These are phyloP conservation scores for Sesbania bispinosa DNA, from an alignment of 306 rosid genomes.

Conservation along the genomic window DNA sequence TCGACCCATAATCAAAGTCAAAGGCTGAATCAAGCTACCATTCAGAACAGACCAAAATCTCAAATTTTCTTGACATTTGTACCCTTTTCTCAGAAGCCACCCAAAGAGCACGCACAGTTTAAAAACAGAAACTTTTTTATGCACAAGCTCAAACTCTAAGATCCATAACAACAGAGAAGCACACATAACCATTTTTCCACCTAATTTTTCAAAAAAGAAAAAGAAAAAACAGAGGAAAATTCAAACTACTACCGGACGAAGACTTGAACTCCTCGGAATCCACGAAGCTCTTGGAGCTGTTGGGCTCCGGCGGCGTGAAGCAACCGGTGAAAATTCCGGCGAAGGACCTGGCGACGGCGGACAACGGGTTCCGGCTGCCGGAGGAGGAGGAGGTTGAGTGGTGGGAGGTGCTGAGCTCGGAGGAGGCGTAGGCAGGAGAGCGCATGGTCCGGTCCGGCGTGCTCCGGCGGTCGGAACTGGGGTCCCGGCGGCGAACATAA, in stretches of 20 bases:
- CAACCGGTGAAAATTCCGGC: conserved; percentile 58
- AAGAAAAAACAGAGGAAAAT: too few relatives aligned
- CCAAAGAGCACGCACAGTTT: conserved; percentile 19
- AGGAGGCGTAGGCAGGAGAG: conserved; percentile 41
- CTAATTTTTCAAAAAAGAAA: neutral
- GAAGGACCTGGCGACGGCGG: conserved; percentile 54
- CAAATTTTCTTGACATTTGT: neutral
- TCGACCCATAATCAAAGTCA: neutral
- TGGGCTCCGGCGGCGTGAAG: conserved; percentile 71
- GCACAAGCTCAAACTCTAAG: neutral
- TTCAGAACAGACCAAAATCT: neutral
- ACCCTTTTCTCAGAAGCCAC: conserved; percentile 17
- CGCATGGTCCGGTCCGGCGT: conserved; percentile 11
- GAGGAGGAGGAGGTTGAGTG: conserved; percentile 34
- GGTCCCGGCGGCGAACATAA: conserved; percentile 19
- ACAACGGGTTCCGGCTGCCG: conserved; percentile 29
- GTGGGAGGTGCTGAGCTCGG: conserved; percentile 26
- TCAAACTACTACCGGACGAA: conserved; percentile 41
- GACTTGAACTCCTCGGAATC: conserved; percentile 52
- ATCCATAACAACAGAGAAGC: conserved; percentile 14
- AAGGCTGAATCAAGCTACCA: neutral
- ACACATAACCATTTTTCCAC: neutral
- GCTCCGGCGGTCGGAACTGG: conserved; percentile 34
- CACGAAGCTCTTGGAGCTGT: conserved; percentile 33
- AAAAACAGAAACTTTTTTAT: neutral